Conservation (phyloP, 305 asterid genomes). For the Fraxinus ornus region DNA sequence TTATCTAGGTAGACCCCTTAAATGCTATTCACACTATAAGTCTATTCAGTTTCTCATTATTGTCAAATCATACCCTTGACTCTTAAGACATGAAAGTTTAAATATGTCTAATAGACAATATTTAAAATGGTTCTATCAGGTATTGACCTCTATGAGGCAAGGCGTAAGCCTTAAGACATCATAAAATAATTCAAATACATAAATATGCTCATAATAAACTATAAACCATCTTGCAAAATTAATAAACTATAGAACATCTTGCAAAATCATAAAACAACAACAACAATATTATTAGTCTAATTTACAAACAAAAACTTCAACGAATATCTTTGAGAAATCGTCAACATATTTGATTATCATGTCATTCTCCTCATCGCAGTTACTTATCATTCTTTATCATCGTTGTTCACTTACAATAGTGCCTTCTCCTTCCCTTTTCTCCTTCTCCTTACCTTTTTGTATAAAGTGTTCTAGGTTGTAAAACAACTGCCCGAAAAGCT, state of each 20-base stretch:
- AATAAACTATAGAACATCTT: background rate
- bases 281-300: background rate
- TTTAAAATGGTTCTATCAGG: background rate
- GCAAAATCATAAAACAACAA: background rate
- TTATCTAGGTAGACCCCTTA: background rate
- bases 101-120: background rate
- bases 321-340: background rate
- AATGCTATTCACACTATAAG: background rate
- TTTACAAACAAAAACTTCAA: background rate
- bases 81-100: background rate
- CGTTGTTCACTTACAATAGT: background rate
- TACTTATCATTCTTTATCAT: background rate
- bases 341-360: background rate
- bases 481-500: background rate
- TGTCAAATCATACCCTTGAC: background rate
- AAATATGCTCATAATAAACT: background rate
- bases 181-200: background rate
- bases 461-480: background rate
- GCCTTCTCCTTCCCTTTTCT: background rate
- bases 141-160: background rate
- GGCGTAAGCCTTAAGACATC: background rate
- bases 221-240: background rate
- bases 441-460: background rate
- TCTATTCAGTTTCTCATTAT: background rate
- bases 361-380: background rate